phyloP scores from a whole-genome alignment of 208 protist genomes.

The Strigomonas oncopelti region DNA sequence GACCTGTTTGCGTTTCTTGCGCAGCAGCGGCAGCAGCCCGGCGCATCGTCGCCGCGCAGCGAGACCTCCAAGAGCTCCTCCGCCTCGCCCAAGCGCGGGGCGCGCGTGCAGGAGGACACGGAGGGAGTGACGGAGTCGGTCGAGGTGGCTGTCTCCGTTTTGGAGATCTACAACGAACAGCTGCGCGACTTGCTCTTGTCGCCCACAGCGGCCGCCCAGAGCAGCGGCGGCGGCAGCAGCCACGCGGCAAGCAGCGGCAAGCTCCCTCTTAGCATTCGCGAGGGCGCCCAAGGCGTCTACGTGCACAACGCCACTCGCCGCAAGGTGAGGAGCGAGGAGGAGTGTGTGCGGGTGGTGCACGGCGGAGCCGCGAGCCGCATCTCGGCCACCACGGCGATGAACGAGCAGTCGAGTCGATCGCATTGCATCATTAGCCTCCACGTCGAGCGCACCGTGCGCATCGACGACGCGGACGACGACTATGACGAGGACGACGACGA shows the following conservation, averaged over 20 bases:
- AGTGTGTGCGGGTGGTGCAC: constrained; percentile 80
- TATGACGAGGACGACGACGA: too few relatives aligned
- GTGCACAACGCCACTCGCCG: constrained; percentile 90
- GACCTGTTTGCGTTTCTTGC: neutral
- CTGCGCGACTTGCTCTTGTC: constrained; percentile 72
- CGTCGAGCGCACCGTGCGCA: constrained; percentile 37
- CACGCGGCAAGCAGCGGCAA: constrained; percentile 18
- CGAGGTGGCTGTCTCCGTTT: too few relatives aligned
- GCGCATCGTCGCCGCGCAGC: neutral
- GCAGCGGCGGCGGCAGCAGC: constrained; percentile 1
- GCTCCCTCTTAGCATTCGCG: constrained; percentile 64
- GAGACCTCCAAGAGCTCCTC: too few relatives aligned
- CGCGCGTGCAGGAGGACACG: too few relatives aligned
- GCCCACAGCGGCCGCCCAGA: neutral
- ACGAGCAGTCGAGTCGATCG: constrained; percentile 88
- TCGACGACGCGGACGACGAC: neutral
- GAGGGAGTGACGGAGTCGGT: too few relatives aligned
- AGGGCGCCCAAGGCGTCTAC: constrained; percentile 66
- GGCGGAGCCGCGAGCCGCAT: constrained; percentile 62
- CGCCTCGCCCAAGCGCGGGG: too few relatives aligned
- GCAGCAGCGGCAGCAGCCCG: constrained; percentile 7
- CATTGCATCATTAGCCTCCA: constrained; percentile 89
- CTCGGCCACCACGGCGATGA: constrained; percentile 81
- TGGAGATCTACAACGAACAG: constrained; percentile 91
- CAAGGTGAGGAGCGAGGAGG: too few relatives aligned